These are phyloP conservation scores for Phytophthora pini DNA, from an alignment of 352 stramenopile species.

Conservation along the genomic window DNA sequence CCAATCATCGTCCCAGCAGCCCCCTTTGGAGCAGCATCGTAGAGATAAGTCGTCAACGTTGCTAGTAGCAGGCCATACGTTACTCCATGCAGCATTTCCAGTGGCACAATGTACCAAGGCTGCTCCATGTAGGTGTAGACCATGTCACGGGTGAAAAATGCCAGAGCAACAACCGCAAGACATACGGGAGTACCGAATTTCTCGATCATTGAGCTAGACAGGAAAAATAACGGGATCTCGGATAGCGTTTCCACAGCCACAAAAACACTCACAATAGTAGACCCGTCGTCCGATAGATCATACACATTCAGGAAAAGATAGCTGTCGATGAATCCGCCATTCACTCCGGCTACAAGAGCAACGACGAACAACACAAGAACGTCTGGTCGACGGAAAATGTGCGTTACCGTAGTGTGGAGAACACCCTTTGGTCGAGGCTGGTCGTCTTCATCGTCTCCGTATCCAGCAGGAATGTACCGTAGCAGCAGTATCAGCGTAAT, in stretches of 20 bases:
- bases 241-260: conserved; percentile 61
- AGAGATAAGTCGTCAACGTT: conserved; percentile 61
- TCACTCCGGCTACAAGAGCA: conserved; percentile 55
- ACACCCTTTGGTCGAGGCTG: conserved; percentile 19
- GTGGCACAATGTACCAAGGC: conserved; percentile 58
- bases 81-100: conserved; percentile 65
- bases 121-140: conserved; percentile 64
- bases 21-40: conserved; percentile 41
- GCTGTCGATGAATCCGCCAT: conserved; percentile 59
- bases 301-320: conserved; percentile 67
- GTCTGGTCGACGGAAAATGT: conserved; percentile 28
- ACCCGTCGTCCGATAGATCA: conserved; percentile 49
- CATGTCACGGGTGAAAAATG: conserved; percentile 53
- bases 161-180: conserved; percentile 49
- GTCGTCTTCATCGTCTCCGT: conserved; percentile 16
- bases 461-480: conserved; percentile 41
- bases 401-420: conserved; percentile 38
- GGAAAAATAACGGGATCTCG: conserved; percentile 66
- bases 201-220: conserved; percentile 55
- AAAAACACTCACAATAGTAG: conserved; percentile 59
- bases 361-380: conserved; percentile 55
- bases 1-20: conserved; percentile 64
- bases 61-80: conserved; percentile 58
- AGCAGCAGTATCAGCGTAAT: conserved; percentile 49
- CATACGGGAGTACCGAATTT: conserved; percentile 48